Conservation (phyloP, 2,329 filamentous ascomycete genomes). For the Calycina herbarum region DNA sequence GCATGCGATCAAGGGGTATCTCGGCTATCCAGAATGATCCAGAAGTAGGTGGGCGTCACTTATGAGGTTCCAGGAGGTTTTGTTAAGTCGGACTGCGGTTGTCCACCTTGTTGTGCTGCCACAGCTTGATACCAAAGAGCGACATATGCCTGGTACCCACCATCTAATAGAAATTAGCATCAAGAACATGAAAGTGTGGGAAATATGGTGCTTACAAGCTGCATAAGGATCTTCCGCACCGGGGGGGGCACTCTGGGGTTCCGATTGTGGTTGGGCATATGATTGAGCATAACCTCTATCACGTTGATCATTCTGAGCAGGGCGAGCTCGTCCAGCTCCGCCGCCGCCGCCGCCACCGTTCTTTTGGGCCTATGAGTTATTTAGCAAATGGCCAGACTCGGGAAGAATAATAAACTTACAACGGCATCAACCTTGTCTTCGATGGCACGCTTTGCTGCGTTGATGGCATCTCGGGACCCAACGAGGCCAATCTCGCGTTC, state of each 20-base stretch:
- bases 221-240: slow-evolving; percentile 69
- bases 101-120: slow-evolving; percentile 47
- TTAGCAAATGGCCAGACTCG: not conserved
- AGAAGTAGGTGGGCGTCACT: slow-evolving; percentile 27
- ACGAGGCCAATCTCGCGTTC: slow-evolving; percentile 86
- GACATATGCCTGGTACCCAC: slow-evolving; percentile 79
- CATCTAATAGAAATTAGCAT: slow-evolving; percentile 50
- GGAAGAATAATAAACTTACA: slow-evolving; percentile 51
- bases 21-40: slow-evolving; percentile 30
- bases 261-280: slow-evolving; percentile 43
- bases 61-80: slow-evolving; percentile 44
- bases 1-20: slow-evolving; percentile 35
- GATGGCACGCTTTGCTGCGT: slow-evolving; percentile 78
- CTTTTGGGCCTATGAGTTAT: slow-evolving; percentile 50
- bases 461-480: slow-evolving; percentile 74
- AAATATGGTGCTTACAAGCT: slow-evolving; percentile 55
- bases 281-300: slow-evolving; percentile 51
- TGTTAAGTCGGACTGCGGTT: slow-evolving; percentile 39
- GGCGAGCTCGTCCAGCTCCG: slow-evolving; percentile 43
- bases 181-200: not conserved
- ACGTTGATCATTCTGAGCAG: slow-evolving; percentile 53
- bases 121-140: slow-evolving; percentile 78
- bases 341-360: slow-evolving; percentile 47
- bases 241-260: slow-evolving; percentile 46
- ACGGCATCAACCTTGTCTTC: slow-evolving; percentile 91